Percentiles rank a stretch among this genome's conserved stretches.
phyloP scores from a whole-genome alignment of 2,329 filamentous ascomycete genomes.

The Fusarium haematococcum region DNA sequence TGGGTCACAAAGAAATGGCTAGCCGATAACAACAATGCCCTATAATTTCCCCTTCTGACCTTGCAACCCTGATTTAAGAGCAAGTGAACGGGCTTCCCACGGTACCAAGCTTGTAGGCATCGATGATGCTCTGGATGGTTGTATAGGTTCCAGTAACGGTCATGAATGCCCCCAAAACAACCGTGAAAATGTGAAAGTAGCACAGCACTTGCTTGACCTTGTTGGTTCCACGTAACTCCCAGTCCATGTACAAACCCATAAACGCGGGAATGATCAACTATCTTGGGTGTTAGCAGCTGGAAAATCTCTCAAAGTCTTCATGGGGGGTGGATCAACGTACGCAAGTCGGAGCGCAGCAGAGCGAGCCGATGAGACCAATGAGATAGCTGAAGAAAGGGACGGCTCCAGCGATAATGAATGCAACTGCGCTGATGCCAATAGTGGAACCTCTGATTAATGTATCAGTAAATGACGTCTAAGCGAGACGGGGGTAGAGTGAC shows the following conservation, averaged over 20 bases:
- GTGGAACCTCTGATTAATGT: conserved; percentile 24
- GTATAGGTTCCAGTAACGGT: conserved; percentile 43
- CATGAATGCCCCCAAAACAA: conserved; percentile 38
- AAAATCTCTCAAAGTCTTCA: not conserved
- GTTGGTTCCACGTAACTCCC: conserved; percentile 8
- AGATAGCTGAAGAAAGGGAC: conserved; percentile 44
- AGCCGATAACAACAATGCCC: not conserved
- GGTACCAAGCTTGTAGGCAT: conserved; percentile 38
- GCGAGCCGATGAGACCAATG: conserved; percentile 40
- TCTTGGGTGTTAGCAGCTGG: not conserved
- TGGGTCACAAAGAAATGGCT: not conserved
- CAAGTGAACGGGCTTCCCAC: conserved; percentile 40
- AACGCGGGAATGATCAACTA: conserved; percentile 41
- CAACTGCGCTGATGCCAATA: conserved; percentile 30
- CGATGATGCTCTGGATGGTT: conserved; percentile 42
- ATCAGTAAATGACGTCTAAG: not conserved
- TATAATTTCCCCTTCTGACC: not conserved
- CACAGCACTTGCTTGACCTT: conserved; percentile 7
- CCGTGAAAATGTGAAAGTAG: conserved; percentile 32
- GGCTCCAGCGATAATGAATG: conserved; percentile 38
- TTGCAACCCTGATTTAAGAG: not conserved
- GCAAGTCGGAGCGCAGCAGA: conserved; percentile 46
- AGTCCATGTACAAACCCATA: conserved; percentile 40
- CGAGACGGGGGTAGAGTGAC: not conserved
- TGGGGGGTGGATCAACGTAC: conserved; percentile 26